Base-by-base conservation (phyloP, 805 yeast genomes). In the Zygoascus biomembranicola region DNA sequence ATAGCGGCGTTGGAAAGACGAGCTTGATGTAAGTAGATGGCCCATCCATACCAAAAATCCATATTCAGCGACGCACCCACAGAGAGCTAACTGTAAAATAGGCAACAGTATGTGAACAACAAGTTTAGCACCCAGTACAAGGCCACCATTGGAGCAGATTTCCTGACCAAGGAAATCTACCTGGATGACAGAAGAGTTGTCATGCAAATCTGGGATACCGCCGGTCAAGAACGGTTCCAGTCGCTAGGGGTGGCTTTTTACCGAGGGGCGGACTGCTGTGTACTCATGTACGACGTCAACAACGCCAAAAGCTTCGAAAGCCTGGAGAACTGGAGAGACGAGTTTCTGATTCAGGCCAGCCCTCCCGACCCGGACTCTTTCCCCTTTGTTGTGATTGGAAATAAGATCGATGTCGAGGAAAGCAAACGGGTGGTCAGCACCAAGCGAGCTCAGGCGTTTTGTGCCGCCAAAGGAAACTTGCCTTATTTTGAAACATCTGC, bases 401-500 rank as follows among this genome's bases (percentile, higher is more conserved):
- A 92, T 72, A 92, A 92, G 74, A 83, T 94, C 51, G 99, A 92
- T 69, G 88, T 88, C 41, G 98, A 92, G 65, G 98, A 92, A 63
- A 77, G 84, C 60, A 88, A 90, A 71, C 82, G 95, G 61, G 82
- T 82, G 46, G 86, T 84, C 67, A 72, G 81, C 65, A 61, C 75
- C 39, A 80, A 80, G 64, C 74, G 78, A 58, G 87, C 85, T 9
- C 81, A 79, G 62, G 80, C 80, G 47, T 76, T 79, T 68, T 81
- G 85, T 52, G 79, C 77, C 53, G 77, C 79, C 49, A 70, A 78
- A 59, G 85, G 95, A 71, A 88, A 90, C 58, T 76, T 90, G 57
- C 98, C 99, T 2, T 82, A 90, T 56, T 92, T 94, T 66, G 96
- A 92, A 70, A 92, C 99, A n/a, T 84, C 94, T 75, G 99, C 99